Conservation (phyloP, 2,329 filamentous ascomycete species). For the Cyphellophora europaea region DNA sequence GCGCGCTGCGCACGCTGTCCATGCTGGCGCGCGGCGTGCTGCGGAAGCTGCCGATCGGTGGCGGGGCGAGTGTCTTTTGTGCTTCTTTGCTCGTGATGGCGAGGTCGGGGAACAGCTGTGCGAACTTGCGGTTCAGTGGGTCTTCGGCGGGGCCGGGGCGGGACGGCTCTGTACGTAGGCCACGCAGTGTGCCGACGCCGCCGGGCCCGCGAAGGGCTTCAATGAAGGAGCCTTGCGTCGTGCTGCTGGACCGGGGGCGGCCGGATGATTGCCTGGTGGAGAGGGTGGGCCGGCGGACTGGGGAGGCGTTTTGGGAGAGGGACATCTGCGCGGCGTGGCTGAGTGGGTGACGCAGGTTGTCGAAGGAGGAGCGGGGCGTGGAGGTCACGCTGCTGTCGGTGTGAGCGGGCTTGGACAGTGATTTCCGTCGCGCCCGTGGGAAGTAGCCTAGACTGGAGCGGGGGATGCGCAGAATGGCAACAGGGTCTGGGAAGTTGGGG, state of each 20-base stretch:
- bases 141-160: constrained; percentile 68
- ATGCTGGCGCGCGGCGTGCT: constrained; percentile 35
- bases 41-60: constrained; percentile 2
- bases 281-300: constrained; percentile 28
- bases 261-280: background rate
- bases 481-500: constrained; percentile 59
- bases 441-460: constrained; percentile 81
- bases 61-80: constrained; percentile 5
- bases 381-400: constrained; percentile 47
- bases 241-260: constrained; percentile 12
- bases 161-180: constrained; percentile 47
- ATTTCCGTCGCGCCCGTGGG: constrained; percentile 83
- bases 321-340: constrained; percentile 21
- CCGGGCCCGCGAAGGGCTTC: constrained; percentile 72
- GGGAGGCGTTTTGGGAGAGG: constrained; percentile 23
- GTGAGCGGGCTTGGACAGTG: constrained; percentile 44
- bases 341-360: constrained; percentile 21
- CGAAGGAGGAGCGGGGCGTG: constrained; percentile 19
- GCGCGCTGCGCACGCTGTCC: constrained; percentile 36
- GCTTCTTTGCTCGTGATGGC: constrained; percentile 28
- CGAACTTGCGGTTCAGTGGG: constrained; percentile 73
- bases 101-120: constrained; percentile 71
- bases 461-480: constrained; percentile 79
- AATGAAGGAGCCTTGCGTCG: constrained; percentile 31
- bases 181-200: constrained; percentile 73